Base-by-base conservation (phyloP, 305 asterid genomes). In the Andrographis paniculata region DNA sequence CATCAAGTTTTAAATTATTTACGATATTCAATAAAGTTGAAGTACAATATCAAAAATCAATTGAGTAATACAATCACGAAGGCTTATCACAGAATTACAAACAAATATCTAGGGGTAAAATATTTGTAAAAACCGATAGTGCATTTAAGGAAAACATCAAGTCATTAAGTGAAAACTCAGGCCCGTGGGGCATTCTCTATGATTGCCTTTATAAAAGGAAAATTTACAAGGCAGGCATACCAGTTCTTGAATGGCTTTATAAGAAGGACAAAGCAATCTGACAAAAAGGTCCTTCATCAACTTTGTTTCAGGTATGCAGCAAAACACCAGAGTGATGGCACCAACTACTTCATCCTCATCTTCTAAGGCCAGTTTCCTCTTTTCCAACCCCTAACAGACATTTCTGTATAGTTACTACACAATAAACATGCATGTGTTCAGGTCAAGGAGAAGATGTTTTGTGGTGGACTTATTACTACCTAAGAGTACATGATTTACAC, bases 301-400 rank as follows among this genome's bases (percentile, higher is more conserved):
- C 76, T 73, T 71, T 71, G 69, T 67, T 69, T 80, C 78, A 61
- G 92, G 83, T 55, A 80, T 64, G 59, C 84, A 76, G 60, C 78
- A 80, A 73, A 87, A 65, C 65, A 81, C 63, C 59, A 71, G 62
- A 45, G 82, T 70, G 70, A 87, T 75, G 21, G 92, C 94, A 46
- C 78, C 72, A 30, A 80, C 77, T 41, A 84, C 80, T 74, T 78
- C 94, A 67, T 87, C 91, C 75, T 87, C 96, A 46, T 76, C 87
- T 65, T 78, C 93, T 56, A 72, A 65, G 37, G 91, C 68, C 61
- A 87, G 61, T 56, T 67, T 72, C 74, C 62, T 73, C 69, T 70
- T 82, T 62, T 81, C 94, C 85, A 84, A 68, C 52, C 82, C 83
- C 96, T 87, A 64, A 52, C 64, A 65, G 63, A 51, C 68, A 73